Percentiles rank a stretch among this genome's conserved stretches.
Conservation (phyloP, 768 basidiomycete species). For the Lactifluus echinatus region DNA sequence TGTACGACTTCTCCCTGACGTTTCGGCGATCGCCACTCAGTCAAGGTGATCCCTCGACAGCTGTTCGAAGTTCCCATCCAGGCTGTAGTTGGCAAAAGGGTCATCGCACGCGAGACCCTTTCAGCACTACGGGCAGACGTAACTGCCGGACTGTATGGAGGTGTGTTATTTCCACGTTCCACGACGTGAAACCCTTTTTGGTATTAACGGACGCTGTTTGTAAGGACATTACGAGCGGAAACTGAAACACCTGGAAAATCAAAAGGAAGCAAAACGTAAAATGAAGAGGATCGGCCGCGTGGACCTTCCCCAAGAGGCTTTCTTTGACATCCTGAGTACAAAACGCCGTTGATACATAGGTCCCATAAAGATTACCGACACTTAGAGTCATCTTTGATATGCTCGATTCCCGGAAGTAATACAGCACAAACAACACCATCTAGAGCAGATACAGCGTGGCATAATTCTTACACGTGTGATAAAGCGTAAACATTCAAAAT, state of each 20-base stretch:
- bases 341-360: conserved; percentile 29
- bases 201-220: neutral
- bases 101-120: conserved; percentile 84
- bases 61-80: conserved; percentile 95
- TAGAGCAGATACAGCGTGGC: neutral
- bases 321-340: conserved; percentile 79
- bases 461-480: conserved; percentile 9
- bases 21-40: conserved; percentile 30
- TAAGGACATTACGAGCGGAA: conserved; percentile 88
- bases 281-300: conserved; percentile 87
- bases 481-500: conserved; percentile 34
- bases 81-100: conserved; percentile 77
- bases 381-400: neutral
- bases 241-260: conserved; percentile 78
- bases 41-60: conserved; percentile 88
- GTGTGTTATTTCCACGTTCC: conserved; percentile 28
- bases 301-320: conserved; percentile 90
- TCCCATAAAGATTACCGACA: neutral
- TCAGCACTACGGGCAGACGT: conserved; percentile 86
- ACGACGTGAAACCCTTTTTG: neutral
- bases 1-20: neutral
- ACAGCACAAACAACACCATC: conserved; percentile 12
- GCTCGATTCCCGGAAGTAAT: neutral
- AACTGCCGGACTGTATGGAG: conserved; percentile 89
- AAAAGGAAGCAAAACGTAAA: conserved; percentile 85